A percentile compares a stretch with the other conserved stretches of the same genome.
These are phyloP conservation scores for Penicillium silybi DNA, from an alignment of 495 filamentous ascomycete species.

Conservation along the genomic window DNA sequence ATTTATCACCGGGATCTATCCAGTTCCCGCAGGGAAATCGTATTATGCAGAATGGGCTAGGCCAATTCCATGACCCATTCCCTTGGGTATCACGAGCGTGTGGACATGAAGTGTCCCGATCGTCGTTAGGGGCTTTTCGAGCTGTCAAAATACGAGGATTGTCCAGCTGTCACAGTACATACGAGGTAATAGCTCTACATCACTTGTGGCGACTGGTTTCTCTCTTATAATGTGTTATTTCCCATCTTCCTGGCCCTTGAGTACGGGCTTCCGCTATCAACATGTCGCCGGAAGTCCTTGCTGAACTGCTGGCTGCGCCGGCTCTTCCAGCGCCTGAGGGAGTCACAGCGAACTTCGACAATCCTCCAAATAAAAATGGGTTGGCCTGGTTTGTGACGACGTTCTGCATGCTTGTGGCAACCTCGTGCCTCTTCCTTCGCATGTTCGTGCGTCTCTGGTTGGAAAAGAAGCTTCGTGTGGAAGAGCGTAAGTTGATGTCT, in stretches of 20 bases:
- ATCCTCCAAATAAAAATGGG: conserved; percentile 27
- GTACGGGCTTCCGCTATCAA: neutral
- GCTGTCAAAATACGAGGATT: neutral
- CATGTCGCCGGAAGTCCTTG: conserved; percentile 11
- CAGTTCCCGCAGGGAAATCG: neutral
- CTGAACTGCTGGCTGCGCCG: conserved; percentile 9
- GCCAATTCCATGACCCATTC: neutral
- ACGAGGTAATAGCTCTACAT: neutral
- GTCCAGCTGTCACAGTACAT: neutral
- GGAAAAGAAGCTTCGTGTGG: conserved; percentile 9
- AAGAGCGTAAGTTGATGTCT: conserved; percentile 17
- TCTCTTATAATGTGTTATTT: neutral
- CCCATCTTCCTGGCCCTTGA: neutral
- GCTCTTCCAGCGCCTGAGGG: conserved; percentile 16
- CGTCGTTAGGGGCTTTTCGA: neutral
- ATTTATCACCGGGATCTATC: neutral
- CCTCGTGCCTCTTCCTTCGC: conserved; percentile 13
- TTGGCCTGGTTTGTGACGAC: conserved; percentile 22
- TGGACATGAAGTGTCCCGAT: neutral
- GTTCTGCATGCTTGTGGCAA: conserved; percentile 14
- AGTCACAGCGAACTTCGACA: conserved; percentile 23
- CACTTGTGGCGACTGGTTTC: neutral
- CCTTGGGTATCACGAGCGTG: neutral
- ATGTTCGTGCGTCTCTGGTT: conserved; percentile 13
- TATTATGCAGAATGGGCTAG: neutral